phyloP scores from a whole-genome alignment of 2,329 filamentous ascomycete genomes.

The Cryphonectria radicalis region DNA sequence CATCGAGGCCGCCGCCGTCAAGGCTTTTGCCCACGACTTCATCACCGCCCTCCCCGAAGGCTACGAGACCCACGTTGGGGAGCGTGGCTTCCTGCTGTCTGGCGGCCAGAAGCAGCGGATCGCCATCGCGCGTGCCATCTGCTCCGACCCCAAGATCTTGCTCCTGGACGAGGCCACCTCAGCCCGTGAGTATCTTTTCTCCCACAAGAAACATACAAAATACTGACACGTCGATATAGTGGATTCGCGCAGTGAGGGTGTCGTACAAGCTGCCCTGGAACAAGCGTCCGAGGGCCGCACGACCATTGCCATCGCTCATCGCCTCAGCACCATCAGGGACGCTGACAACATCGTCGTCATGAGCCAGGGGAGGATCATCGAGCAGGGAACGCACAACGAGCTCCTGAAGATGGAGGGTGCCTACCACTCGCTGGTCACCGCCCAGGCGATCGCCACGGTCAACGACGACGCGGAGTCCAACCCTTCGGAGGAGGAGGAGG shows the following conservation, averaged over 20 bases:
- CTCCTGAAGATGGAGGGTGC: slow-evolving; percentile 72
- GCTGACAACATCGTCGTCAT: slow-evolving; percentile 98
- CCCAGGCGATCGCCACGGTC: slow-evolving; percentile 76
- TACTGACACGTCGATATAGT: slow-evolving; percentile 59
- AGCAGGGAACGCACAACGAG: slow-evolving; percentile 86
- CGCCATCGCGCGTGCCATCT: slow-evolving; percentile 87
- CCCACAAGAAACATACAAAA: background rate
- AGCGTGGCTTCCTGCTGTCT: slow-evolving; percentile 88
- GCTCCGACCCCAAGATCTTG: slow-evolving; percentile 89
- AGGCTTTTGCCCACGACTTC: slow-evolving; percentile 94
- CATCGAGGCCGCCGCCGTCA: slow-evolving; percentile 80
- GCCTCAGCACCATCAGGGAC: slow-evolving; percentile 89
- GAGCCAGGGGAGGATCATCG: slow-evolving; percentile 80
- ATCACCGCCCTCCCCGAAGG: slow-evolving; percentile 80
- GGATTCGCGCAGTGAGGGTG: slow-evolving; percentile 92
- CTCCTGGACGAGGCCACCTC: slow-evolving; percentile 89
- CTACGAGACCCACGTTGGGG: slow-evolving; percentile 94
- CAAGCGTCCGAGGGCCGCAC: slow-evolving; percentile 84
- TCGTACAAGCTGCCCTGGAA: slow-evolving; percentile 91
- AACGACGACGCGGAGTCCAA: slow-evolving; percentile 61
- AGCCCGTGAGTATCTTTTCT: slow-evolving; percentile 21
- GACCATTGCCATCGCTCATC: slow-evolving; percentile 94
- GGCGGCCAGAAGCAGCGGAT: slow-evolving; percentile 98
- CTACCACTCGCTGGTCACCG: slow-evolving; percentile 85
- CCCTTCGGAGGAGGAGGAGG: slow-evolving; percentile 45